Evolutionary conservation across 2,329 filamentous ascomycete species (phyloP).

Genomic region (Penicillium hordei): DNA sequence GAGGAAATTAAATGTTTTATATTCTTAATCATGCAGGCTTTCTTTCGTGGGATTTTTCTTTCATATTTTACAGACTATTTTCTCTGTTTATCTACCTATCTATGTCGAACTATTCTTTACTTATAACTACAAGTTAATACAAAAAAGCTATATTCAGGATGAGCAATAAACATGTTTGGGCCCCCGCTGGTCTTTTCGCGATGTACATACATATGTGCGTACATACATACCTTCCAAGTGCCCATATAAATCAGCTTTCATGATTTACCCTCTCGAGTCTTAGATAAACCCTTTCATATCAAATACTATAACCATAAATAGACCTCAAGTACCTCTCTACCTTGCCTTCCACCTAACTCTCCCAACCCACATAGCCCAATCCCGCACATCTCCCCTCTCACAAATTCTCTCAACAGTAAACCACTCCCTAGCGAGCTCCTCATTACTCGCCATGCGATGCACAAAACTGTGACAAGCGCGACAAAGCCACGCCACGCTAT

Average conservation of each 20-base stretch:
- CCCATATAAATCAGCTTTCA: no score
- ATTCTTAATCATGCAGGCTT: background rate
- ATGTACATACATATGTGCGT: background rate
- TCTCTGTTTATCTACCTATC: background rate
- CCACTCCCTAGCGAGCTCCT: conserved; percentile 71
- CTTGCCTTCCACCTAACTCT: conserved; percentile 70
- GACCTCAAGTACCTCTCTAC: conserved; percentile 43
- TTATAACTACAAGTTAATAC: background rate
- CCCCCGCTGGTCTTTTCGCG: no score
- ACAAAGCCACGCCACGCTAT: conserved; percentile 84
- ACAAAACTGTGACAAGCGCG: conserved; percentile 81
- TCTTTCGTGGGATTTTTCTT: background rate
- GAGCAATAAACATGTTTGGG: background rate
- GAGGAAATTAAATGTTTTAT: background rate
- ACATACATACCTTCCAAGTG: background rate
- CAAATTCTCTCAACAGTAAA: conserved; percentile 72
- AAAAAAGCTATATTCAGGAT: background rate
- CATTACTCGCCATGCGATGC: conserved; percentile 71
- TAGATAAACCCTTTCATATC: background rate
- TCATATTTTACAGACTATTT: background rate
- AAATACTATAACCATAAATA: background rate
- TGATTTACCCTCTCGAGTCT: background rate
- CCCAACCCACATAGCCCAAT: conserved; percentile 71
- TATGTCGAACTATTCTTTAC: background rate
- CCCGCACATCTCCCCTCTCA: conserved; percentile 68